Base-by-base conservation (phyloP, 2,329 filamentous ascomycete species). In the Penicillium sp. region DNA sequence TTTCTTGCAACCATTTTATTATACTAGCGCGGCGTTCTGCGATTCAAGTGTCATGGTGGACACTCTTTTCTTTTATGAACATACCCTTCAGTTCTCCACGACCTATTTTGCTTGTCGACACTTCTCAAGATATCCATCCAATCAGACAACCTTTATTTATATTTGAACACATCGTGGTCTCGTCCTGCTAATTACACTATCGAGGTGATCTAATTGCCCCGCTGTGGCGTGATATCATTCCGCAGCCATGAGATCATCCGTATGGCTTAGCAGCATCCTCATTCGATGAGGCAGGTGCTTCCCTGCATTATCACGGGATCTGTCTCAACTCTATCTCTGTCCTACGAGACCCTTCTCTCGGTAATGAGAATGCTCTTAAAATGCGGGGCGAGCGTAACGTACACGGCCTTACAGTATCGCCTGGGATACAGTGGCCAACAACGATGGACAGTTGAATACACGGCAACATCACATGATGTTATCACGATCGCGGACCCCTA, bases 11-110 rank as follows among this genome's bases (percentile, higher is more conserved):
- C 35, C 46, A 37, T 42, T 43, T 33, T 28, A 27, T 53, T 41
- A 33, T 44, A 24, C 35, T 28, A 43, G 59, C 59, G 56, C 25
- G 56, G 59, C 54, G 59, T 60, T 61, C 41, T 39, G 42, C 46
- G 54, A 54, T 45, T 12, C 24, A 46, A 31, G 57, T 60, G 52
- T 55, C 53, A 39, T 29, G 49, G 42, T 24, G 28, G 48, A 53
- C 49, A 55, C 49, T 15, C 20, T 42, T 50, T 52, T 52, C 39
- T 41, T 54, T 47, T 53, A 41, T 50, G 47, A 47, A 49, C 54
- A 54, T 53, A 50, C 49, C 48, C 48, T 42, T 49, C 39, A 24
- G 38, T 43, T 49, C 38, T 33, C 13, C 25, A 31, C 24, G 44
- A 50, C 46, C 27, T 54, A 45, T 44, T 50, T 50, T 50, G 50